These are phyloP conservation scores for Cymodocea nodosa DNA, from an alignment of 116 monocot species.

Conservation along the genomic window DNA sequence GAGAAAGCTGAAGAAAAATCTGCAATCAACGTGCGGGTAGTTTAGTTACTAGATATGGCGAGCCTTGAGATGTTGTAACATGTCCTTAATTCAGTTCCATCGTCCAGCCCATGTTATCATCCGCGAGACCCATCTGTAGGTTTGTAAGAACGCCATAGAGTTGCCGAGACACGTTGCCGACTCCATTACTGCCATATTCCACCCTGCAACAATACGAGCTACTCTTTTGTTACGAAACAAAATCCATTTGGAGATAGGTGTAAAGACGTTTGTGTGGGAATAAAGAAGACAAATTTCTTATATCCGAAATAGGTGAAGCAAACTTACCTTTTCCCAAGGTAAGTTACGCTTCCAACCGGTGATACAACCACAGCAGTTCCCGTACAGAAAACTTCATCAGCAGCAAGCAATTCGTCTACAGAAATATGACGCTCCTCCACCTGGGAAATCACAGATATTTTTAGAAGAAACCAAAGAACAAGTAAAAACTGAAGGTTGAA, in stretches of 20 bases:
- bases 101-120: slow-evolving; percentile 87
- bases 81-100: slow-evolving; percentile 26
- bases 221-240: neutral
- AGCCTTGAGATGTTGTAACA: neutral
- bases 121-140: slow-evolving; percentile 68
- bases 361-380: slow-evolving; percentile 95
- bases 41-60: neutral
- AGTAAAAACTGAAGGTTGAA: neutral
- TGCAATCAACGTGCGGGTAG: neutral
- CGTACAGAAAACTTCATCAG: slow-evolving; percentile 97
- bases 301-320: no score
- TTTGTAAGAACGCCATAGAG: slow-evolving; percentile 63
- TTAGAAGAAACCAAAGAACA: neutral
- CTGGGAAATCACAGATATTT: slow-evolving; percentile 13
- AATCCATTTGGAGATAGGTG: neutral
- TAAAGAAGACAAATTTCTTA: no score
- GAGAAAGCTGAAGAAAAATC: neutral
- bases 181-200: slow-evolving; percentile 44
- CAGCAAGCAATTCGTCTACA: slow-evolving; percentile 73
- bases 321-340: slow-evolving; percentile 52
- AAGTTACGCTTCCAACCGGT: slow-evolving; percentile 79
- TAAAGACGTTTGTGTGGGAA: no score
- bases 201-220: slow-evolving; percentile 31
- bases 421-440: slow-evolving; percentile 64
- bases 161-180: slow-evolving; percentile 57